phyloP scores from a whole-genome alignment of 441 rosid genomes.

The Adansonia gregorii region DNA sequence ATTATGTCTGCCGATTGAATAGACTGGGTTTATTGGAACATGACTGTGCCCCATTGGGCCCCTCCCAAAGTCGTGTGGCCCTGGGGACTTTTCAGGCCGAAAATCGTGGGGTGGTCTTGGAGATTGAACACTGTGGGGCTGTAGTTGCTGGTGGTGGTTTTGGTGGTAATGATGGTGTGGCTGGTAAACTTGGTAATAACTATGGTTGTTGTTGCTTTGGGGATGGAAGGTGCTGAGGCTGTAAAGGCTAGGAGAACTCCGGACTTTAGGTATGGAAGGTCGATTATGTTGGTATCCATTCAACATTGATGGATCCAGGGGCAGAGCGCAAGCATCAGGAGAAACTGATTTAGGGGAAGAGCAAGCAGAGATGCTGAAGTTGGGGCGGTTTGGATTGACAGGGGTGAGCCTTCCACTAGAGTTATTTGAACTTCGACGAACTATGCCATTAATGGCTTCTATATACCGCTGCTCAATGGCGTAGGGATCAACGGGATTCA shows the following conservation, averaged over 20 bases:
- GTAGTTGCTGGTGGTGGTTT: slow-evolving; percentile 35
- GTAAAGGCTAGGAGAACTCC: slow-evolving; percentile 69
- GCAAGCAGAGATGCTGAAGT: slow-evolving; percentile 55
- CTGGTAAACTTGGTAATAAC: slow-evolving; percentile 33
- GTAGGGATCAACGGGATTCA: slow-evolving; percentile 36
- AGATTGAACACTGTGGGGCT: slow-evolving; percentile 30
- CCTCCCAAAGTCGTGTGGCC: slow-evolving; percentile 36
- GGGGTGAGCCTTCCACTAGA: slow-evolving; percentile 32
- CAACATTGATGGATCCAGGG: slow-evolving; percentile 29
- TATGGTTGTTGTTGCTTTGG: slow-evolving; percentile 22
- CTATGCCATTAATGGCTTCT: slow-evolving; percentile 62
- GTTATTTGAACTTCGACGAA: slow-evolving; percentile 27
- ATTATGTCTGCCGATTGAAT: slow-evolving; percentile 36
- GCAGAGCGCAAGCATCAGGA: slow-evolving; percentile 49
- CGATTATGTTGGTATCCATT: slow-evolving; percentile 35
- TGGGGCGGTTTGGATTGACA: slow-evolving; percentile 37
- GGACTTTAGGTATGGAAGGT: slow-evolving; percentile 57
- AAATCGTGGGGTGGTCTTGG: slow-evolving; percentile 42
- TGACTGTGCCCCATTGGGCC: slow-evolving; percentile 27
- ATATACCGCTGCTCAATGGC: slow-evolving; percentile 58
- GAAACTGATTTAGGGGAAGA: slow-evolving; percentile 63
- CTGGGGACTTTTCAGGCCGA: slow-evolving; percentile 18
- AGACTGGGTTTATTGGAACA: slow-evolving; percentile 4
- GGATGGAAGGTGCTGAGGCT: slow-evolving; percentile 30
- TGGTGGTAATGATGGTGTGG: slow-evolving; percentile 42